Percentiles rank a stretch among this genome's conserved stretches.
These are phyloP conservation scores for Clarireedia monteithiana DNA, from an alignment of 2,329 filamentous ascomycete species.

Conservation along the genomic window DNA sequence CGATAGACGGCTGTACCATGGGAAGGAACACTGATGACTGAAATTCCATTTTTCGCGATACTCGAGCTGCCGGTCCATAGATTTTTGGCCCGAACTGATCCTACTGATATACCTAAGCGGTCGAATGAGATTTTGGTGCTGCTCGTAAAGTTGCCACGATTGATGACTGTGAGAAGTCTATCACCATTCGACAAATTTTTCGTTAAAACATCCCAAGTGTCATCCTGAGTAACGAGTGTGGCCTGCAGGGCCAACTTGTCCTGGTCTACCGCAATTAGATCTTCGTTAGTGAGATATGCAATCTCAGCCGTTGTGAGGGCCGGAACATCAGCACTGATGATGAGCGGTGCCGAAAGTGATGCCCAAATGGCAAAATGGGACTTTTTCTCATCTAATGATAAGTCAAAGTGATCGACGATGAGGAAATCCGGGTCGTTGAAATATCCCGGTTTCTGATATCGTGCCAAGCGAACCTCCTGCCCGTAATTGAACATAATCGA, in stretches of 20 bases:
- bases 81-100: constrained; percentile 31
- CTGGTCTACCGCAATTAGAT: constrained; percentile 23
- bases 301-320: constrained; percentile 30
- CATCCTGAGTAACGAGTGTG: constrained; percentile 39
- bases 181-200: constrained; percentile 40
- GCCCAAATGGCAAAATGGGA: constrained; percentile 27
- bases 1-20: constrained; percentile 33
- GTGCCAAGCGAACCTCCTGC: constrained; percentile 27
- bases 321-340: constrained; percentile 28
- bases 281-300: constrained; percentile 31
- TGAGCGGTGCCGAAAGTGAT: constrained; percentile 23
- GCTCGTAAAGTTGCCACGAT: constrained; percentile 31
- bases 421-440: constrained; percentile 28
- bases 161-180: constrained; percentile 39
- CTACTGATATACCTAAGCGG: constrained; percentile 21
- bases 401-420: constrained; percentile 24
- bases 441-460: constrained; percentile 32
- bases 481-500: constrained; percentile 42
- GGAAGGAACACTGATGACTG: constrained; percentile 32
- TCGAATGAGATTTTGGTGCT: constrained; percentile 27
- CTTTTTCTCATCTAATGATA: constrained; percentile 21
- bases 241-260: constrained; percentile 27
- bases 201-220: constrained; percentile 37
- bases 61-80: constrained; percentile 37
- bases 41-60: constrained; percentile 27